Evolutionary conservation across 805 yeast species (phyloP), one percentile per base, ranked within the genome.

Genomic region (Jamesozyma spencerorum): DNA sequence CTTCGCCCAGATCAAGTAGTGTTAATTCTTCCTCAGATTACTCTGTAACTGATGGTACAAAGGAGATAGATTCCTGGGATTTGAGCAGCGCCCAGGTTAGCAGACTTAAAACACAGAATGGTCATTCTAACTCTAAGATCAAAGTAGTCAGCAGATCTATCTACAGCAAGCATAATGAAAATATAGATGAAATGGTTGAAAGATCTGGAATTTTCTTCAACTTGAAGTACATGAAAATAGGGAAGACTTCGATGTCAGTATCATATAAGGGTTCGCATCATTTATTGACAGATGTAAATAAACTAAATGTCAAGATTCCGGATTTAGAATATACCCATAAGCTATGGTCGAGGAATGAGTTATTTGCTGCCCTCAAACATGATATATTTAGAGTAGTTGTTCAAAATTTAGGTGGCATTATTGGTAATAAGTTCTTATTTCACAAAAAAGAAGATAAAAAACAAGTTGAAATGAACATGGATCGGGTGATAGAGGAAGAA

Each of bases 171-270:
- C 47, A 44, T 13, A 54, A 47, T 19, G 59, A 57, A 18, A 72
- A 68, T 33, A 61, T 75, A 18, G 59, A 72, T n/a, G 69, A 72
- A 43, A 85, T 87, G 94, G 69, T 85, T 6, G 61, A 65, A 36
- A 66, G 95, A 31, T 85, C 95, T 0, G 73, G 83, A 34, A 72
- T 72, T 31, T 84, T 72, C 56, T 69, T 80, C 56, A 79, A 80
- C 51, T 75, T 87, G 32, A 70, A 73, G 18, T 64, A 69, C 14
- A 68, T 85, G 34, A 63, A 66, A n/a, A 61, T 81, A 18, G 58
- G 65, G 12, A 62, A 66, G 22, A 63, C 75, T 15, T 54, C 63
- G 18, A 57, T 87, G 39, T 68, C 77, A 24, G 72, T 85, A 18
- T 81, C 92, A 41, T 83, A 84, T 60, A 74, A 75, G 54, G 85